Conservation (phyloP, 2,329 filamentous ascomycete species). For the Celoporthe dispersa region DNA sequence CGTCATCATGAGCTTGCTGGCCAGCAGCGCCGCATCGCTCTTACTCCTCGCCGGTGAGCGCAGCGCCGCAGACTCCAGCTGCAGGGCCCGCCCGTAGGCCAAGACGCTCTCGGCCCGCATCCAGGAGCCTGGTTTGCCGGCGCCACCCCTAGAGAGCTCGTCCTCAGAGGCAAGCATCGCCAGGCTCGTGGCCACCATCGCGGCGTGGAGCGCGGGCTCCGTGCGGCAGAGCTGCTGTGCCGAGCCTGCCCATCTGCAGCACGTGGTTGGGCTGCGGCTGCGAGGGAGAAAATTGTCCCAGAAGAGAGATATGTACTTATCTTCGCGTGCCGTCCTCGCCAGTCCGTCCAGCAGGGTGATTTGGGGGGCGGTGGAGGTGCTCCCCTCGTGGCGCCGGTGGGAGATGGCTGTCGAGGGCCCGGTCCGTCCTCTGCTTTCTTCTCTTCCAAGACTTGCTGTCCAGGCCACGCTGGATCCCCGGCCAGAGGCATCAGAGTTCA, state of each 20-base stretch:
- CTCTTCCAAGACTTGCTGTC: not conserved
- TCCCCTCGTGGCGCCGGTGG: conserved; percentile 10
- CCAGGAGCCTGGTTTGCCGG: not conserved
- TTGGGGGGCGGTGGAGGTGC: not conserved
- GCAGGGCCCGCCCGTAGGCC: conserved; percentile 32
- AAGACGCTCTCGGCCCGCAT: conserved; percentile 31
- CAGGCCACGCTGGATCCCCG: not conserved
- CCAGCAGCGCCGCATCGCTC: conserved; percentile 32
- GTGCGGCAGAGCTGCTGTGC: conserved; percentile 30
- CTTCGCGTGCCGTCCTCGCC: conserved; percentile 6
- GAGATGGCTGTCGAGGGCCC: conserved; percentile 6
- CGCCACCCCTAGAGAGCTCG: conserved; percentile 2
- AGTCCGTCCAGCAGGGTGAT: not conserved
- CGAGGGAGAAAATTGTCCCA: conserved; percentile 12
- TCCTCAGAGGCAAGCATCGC: conserved; percentile 27
- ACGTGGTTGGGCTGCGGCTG: conserved; percentile 19
- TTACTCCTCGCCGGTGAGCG: conserved; percentile 20
- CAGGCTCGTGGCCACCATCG: conserved; percentile 20
- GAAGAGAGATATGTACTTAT: conserved; percentile 19
- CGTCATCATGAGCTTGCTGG: conserved; percentile 33
- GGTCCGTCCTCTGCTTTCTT: no score
- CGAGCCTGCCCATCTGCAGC: conserved; percentile 32
- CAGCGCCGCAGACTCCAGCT: conserved; percentile 30
- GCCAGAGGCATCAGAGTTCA: conserved; percentile 30
- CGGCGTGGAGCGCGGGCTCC: conserved; percentile 30